These are phyloP conservation scores for Eimeria acervulina DNA, from an alignment of 169 alveolate species.

Conservation along the genomic window DNA sequence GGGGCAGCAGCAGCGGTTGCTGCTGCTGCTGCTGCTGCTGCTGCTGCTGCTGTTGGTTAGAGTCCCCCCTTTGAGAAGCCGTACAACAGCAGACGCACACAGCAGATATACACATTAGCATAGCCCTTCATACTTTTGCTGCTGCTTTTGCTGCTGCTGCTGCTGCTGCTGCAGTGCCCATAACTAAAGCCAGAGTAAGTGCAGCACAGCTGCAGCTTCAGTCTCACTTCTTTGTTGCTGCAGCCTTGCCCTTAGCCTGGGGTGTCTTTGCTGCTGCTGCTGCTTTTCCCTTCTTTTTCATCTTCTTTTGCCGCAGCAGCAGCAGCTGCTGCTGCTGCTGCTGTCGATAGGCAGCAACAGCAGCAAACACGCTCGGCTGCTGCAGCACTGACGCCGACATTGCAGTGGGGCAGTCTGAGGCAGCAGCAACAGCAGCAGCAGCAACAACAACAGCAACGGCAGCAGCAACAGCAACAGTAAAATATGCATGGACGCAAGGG, in stretches of 20 bases:
- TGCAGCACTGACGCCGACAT: conserved; percentile 41
- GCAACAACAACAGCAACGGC: neutral
- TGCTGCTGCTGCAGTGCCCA: neutral
- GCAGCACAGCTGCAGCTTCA: too few relatives aligned
- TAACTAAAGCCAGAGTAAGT: neutral
- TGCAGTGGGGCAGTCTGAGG: conserved; percentile 41
- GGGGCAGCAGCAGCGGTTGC: conserved; percentile 46
- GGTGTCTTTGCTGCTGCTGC: conserved; percentile 8
- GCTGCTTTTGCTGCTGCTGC: neutral
- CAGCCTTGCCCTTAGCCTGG: neutral
- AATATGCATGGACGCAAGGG: neutral
- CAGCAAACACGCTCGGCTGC: conserved; percentile 52
- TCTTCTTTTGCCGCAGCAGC: conserved; percentile 10
- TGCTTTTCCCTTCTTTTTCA: neutral
- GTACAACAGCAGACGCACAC: neutral
- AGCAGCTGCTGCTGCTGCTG: conserved; percentile 52
- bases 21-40: conserved; percentile 51
- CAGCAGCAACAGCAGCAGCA: conserved; percentile 40
- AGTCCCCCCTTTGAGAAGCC: neutral
- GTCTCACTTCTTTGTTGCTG: neutral
- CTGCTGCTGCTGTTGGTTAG: conserved; percentile 17
- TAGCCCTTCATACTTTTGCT: neutral
- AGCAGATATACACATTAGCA: neutral
- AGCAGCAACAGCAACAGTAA: neutral
- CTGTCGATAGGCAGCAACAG: conserved; percentile 45